Evolutionary conservation across 176 grass and related monocot genomes (phyloP).

Genomic region (Saccharum spontaneum): DNA sequence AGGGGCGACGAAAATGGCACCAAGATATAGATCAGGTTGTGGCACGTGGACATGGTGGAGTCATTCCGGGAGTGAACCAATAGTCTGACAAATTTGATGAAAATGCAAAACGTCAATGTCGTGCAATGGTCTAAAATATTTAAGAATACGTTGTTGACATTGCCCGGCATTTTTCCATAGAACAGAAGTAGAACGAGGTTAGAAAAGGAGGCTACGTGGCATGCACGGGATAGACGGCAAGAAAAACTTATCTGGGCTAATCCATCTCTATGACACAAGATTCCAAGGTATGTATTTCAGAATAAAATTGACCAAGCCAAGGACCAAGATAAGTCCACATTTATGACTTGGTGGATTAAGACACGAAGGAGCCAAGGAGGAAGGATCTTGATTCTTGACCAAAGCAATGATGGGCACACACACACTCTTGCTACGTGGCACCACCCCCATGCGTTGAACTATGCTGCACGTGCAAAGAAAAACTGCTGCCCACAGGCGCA

Average conservation of each 20-base stretch:
- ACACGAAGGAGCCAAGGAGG: neutral
- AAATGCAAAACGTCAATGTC: neutral
- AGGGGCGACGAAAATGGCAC: neutral
- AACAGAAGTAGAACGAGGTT: neutral
- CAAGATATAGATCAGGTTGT: neutral
- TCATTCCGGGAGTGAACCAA: neutral
- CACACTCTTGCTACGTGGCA: constrained; percentile 10
- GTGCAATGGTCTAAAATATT: neutral
- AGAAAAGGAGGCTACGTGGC: neutral
- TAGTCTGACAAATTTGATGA: neutral
- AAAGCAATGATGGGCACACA: neutral
- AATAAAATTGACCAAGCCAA: neutral
- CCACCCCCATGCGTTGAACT: neutral
- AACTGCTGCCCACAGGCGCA: neutral
- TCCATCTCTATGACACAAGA: neutral
- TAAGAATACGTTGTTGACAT: neutral
- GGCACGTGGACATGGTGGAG: neutral
- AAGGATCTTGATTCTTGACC: constrained; percentile 9
- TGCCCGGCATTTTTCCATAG: neutral
- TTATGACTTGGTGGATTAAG: constrained; percentile 11
- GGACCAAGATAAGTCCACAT: neutral
- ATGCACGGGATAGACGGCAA: too few relatives aligned
- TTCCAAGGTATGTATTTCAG: neutral
- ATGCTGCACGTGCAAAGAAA: neutral
- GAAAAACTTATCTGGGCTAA: too few relatives aligned